Conservation (phyloP, 1,139 yeast genomes). For the Candida neerlandica region DNA sequence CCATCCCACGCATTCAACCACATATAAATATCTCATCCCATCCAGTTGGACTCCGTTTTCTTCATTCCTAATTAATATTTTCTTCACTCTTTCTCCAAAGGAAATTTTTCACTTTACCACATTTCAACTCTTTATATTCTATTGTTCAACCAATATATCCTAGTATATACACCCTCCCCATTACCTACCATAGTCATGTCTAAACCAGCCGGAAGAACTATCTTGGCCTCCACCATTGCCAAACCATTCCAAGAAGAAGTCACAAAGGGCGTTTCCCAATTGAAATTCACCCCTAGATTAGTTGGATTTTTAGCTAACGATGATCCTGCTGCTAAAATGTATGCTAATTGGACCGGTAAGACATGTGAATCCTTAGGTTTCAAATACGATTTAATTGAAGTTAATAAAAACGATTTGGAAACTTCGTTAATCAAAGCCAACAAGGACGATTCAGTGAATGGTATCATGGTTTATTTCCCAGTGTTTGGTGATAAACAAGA, state of each 20-base stretch:
- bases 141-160: background rate
- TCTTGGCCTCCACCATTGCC: conserved; percentile 85
- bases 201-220: conserved; percentile 70
- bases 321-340: conserved; percentile 94
- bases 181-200: conserved; percentile 1
- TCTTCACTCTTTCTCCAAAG: too few species aligned
- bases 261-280: conserved; percentile 52
- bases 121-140: background rate
- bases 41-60: background rate
- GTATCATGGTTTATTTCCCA: conserved; percentile 98
- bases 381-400: conserved; percentile 72
- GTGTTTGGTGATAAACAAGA: conserved; percentile 95
- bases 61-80: background rate
- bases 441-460: conserved; percentile 73
- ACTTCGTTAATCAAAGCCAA: conserved; percentile 83
- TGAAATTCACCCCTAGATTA: conserved; percentile 64
- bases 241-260: conserved; percentile 79
- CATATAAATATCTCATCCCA: conserved; percentile 1
- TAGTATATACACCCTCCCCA: background rate
- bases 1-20: too few species aligned
- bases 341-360: conserved; percentile 95
- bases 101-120: background rate
- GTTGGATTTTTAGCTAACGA: conserved; percentile 91
- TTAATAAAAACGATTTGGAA: conserved; percentile 82
- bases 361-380: conserved; percentile 88